These are phyloP conservation scores for Paraurostyla sp. DNA, from an alignment of 73 alveolate species.

Conservation along the genomic window DNA sequence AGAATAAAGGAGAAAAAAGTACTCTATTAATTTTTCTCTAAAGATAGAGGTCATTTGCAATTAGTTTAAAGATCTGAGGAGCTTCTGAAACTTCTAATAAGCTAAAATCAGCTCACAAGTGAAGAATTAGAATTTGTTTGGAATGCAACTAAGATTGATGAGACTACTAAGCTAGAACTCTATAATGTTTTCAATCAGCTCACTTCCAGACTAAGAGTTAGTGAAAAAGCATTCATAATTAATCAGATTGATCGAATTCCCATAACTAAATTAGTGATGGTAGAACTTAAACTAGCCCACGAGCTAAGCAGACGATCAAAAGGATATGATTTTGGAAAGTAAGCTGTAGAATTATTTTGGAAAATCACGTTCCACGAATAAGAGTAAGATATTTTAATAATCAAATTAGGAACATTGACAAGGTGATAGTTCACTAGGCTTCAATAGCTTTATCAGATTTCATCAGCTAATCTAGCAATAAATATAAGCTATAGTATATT, in stretches of 20 bases:
- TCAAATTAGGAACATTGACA: not conserved
- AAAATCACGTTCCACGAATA: not conserved
- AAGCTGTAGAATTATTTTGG: constrained; percentile 60
- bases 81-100: constrained; percentile 77
- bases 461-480: constrained; percentile 35
- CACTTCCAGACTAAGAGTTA: constrained; percentile 56
- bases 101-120: constrained; percentile 68
- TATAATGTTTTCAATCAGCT: constrained; percentile 80
- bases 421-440: constrained; percentile 36
- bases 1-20: constrained; percentile 78
- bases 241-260: constrained; percentile 66
- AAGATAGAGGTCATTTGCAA: constrained; percentile 74
- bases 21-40: constrained; percentile 78
- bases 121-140: constrained; percentile 82
- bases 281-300: constrained; percentile 73
- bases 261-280: constrained; percentile 68
- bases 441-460: constrained; percentile 27
- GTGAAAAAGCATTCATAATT: constrained; percentile 65
- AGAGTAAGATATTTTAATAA: not conserved
- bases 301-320: constrained; percentile 69
- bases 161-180: constrained; percentile 81
- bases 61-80: constrained; percentile 86
- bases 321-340: not conserved
- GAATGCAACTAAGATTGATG: constrained; percentile 79
- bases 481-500: not conserved